Conservation (phyloP, 495 filamentous ascomycete species). For the Penicillium arizonense region DNA sequence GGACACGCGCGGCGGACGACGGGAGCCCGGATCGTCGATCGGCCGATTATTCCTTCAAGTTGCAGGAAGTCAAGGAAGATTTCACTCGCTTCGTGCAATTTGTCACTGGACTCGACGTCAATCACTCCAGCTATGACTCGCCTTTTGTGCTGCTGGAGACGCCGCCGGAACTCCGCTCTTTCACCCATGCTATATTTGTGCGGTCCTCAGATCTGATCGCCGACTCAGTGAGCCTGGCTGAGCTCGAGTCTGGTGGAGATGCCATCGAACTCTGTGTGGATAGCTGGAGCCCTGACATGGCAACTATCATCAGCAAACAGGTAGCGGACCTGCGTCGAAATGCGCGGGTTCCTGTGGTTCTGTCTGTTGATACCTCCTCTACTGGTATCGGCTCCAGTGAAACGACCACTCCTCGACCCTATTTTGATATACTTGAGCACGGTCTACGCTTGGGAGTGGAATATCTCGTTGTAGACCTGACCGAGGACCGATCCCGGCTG, state of each 20-base stretch:
- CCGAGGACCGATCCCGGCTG: slow-evolving; percentile 42
- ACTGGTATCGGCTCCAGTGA: slow-evolving; percentile 26
- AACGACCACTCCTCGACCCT: slow-evolving; percentile 19
- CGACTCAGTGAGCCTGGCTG: slow-evolving; percentile 53
- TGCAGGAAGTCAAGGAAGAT: slow-evolving; percentile 72
- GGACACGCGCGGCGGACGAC: slow-evolving; percentile 30
- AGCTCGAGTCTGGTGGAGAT: slow-evolving; percentile 68
- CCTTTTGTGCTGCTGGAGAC: slow-evolving; percentile 71
- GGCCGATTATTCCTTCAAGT: slow-evolving; percentile 60
- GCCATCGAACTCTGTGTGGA: slow-evolving; percentile 72
- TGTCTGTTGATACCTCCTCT: slow-evolving; percentile 59
- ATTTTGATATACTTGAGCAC: slow-evolving; percentile 56
- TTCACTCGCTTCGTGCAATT: slow-evolving; percentile 70
- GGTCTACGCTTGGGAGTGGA: slow-evolving; percentile 72
- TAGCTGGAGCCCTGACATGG: slow-evolving; percentile 51
- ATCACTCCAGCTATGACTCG: slow-evolving; percentile 60
- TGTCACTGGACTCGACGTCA: slow-evolving; percentile 55
- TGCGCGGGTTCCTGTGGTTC: slow-evolving; percentile 65
- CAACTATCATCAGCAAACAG: slow-evolving; percentile 42
- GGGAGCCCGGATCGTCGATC: slow-evolving; percentile 43
- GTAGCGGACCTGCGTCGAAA: slow-evolving; percentile 52
- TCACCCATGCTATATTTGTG: slow-evolving; percentile 65
- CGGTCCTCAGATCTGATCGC: slow-evolving; percentile 59
- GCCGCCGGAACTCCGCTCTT: slow-evolving; percentile 61
- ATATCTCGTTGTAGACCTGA: slow-evolving; percentile 67